Percentiles rank a stretch among this genome's conserved stretches.
These are phyloP conservation scores for Aspergillus sclerotioniger DNA, from an alignment of 495 filamentous ascomycete species.

Conservation along the genomic window DNA sequence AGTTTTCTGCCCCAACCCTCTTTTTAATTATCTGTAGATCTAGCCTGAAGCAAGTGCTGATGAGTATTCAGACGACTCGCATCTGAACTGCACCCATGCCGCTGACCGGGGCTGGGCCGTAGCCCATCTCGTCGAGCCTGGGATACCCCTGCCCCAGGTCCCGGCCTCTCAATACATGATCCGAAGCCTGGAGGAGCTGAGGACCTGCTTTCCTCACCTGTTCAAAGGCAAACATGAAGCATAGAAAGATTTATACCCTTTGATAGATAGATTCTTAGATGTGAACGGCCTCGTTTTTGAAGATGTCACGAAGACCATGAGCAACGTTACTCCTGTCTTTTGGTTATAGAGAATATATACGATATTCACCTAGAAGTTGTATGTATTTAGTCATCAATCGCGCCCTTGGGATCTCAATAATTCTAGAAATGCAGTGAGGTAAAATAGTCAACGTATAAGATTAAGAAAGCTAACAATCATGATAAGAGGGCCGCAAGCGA, in stretches of 20 bases:
- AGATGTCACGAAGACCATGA: not conserved
- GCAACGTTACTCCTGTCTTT: not conserved
- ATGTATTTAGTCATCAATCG: not conserved
- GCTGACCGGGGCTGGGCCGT: slow-evolving; percentile 75
- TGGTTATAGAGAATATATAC: not conserved
- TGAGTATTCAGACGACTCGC: slow-evolving; percentile 64
- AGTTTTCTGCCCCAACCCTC: slow-evolving; percentile 24
- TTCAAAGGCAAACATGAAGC: slow-evolving; percentile 51
- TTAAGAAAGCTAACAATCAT: no score
- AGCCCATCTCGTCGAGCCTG: slow-evolving; percentile 78
- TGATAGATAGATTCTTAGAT: slow-evolving; percentile 2
- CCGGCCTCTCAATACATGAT: slow-evolving; percentile 69
- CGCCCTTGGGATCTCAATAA: no score
- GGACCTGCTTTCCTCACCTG: slow-evolving; percentile 69
- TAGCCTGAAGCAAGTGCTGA: slow-evolving; percentile 7
- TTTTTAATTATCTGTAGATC: no score
- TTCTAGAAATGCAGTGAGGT: no score
- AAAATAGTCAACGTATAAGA: no score
- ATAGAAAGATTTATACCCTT: not conserved
- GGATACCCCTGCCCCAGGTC: slow-evolving; percentile 53
- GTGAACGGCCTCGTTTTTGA: not conserved
- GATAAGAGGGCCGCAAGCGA: no score
- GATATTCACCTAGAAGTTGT: not conserved
- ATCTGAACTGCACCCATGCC: slow-evolving; percentile 68
- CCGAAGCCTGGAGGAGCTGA: slow-evolving; percentile 67